Percentiles rank a stretch among this genome's conserved stretches.
Conservation (phyloP, 2,329 filamentous ascomycete species). For the Stagonosporopsis cucurbitacearum region DNA sequence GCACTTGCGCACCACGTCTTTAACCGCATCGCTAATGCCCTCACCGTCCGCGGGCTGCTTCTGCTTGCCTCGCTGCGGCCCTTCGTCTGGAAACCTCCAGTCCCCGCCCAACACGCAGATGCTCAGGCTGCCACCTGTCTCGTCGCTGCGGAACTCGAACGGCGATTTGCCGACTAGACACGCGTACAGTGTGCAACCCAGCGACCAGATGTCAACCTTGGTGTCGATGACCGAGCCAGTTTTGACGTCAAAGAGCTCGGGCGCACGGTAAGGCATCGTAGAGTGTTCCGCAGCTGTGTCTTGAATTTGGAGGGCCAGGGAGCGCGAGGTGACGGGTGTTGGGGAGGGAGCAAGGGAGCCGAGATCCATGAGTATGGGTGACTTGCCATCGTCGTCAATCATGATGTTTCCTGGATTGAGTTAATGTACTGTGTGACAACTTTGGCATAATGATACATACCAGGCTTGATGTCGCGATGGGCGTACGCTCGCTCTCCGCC, state of each 20-base stretch:
- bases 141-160: conserved; percentile 93
- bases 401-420: conserved; percentile 83
- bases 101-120: conserved; percentile 93
- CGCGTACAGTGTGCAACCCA: conserved; percentile 97
- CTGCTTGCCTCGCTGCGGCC: conserved; percentile 62
- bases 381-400: conserved; percentile 89
- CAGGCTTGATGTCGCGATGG: conserved; percentile 96
- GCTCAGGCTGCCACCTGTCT: conserved; percentile 91
- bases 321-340: conserved; percentile 86
- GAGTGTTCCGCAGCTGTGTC: conserved; percentile 95
- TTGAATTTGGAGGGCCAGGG: conserved; percentile 88
- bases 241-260: conserved; percentile 97
- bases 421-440: conserved; percentile 16
- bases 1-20: conserved; percentile 86
- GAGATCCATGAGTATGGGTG: conserved; percentile 95
- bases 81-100: conserved; percentile 95
- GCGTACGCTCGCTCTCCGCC: conserved; percentile 81
- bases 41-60: conserved; percentile 55
- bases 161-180: conserved; percentile 96
- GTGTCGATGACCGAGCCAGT: conserved; percentile 91
- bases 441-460: conserved; percentile 55
- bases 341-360: conserved; percentile 89
- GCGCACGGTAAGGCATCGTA: conserved; percentile 98
- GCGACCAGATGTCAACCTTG: conserved; percentile 96
- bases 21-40: conserved; percentile 78